A percentile compares a stretch with the other conserved stretches of the same genome.
phyloP scores from a whole-genome alignment of 495 filamentous ascomycete species.

The Parmelia sp. region DNA sequence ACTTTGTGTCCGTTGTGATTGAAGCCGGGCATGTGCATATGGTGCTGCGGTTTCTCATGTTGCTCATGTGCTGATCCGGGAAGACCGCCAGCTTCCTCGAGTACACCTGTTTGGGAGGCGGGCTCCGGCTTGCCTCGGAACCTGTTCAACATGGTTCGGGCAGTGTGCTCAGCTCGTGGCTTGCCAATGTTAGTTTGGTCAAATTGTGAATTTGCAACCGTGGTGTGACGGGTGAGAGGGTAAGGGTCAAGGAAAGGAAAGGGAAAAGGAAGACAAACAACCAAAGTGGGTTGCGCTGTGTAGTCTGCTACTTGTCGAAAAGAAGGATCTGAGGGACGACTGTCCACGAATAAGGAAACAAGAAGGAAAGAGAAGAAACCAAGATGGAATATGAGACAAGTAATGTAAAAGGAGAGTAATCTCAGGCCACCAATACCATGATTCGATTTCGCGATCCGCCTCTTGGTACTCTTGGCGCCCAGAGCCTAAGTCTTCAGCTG shows the following conservation, averaged over 20 bases:
- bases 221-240: not conserved
- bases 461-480: conserved; percentile 1
- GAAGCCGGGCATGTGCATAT: conserved; percentile 21
- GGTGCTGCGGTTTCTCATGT: conserved; percentile 17
- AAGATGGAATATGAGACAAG: not conserved
- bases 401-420: not conserved
- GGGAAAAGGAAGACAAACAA: not conserved
- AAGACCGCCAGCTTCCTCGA: conserved; percentile 13
- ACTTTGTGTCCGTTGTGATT: conserved; percentile 41
- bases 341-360: not conserved
- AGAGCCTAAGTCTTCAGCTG: not conserved
- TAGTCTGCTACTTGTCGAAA: not conserved
- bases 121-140: conserved; percentile 10
- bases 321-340: too few relatives aligned
- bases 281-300: not conserved
- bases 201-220: not conserved
- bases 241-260: not conserved
- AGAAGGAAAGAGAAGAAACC: too few relatives aligned
- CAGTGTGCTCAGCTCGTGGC: not conserved
- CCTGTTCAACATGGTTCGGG: conserved; percentile 17
- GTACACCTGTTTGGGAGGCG: not conserved
- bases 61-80: conserved; percentile 6
- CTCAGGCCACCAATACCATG: not conserved
- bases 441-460: not conserved
- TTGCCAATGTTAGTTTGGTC: not conserved